A percentile compares a stretch with the other conserved stretches of the same genome.
Evolutionary conservation across 73 alveolate genomes (phyloP).

Genomic region (Paraurostyla sp.): DNA sequence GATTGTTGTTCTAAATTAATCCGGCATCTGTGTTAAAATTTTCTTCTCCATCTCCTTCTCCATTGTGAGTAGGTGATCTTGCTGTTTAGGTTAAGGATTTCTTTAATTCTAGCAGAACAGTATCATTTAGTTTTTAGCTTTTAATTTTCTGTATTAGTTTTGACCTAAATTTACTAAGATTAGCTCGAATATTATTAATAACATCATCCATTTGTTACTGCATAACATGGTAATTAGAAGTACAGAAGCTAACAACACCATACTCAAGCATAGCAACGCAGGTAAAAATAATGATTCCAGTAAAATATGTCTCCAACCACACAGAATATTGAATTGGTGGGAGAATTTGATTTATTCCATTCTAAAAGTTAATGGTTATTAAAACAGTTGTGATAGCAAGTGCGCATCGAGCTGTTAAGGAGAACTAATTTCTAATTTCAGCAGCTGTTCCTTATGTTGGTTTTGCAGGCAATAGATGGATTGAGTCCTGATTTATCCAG

Average conservation of each 20-base stretch:
- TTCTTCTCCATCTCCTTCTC: too few relatives aligned
- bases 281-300: conserved; percentile 30
- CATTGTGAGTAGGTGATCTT: too few relatives aligned
- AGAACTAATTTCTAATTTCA: too few relatives aligned
- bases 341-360: background rate
- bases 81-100: too few relatives aligned
- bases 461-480: too few relatives aligned
- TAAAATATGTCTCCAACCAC: conserved; percentile 21
- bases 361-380: conserved; percentile 15
- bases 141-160: background rate
- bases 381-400: conserved; percentile 2
- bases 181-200: conserved; percentile 7
- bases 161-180: background rate
- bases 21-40: too few relatives aligned
- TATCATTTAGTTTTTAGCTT: background rate
- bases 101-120: too few relatives aligned
- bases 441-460: too few relatives aligned
- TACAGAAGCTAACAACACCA: conserved; percentile 1
- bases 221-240: background rate
- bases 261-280: conserved; percentile 41
- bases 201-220: conserved; percentile 15
- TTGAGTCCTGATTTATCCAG: conserved; percentile 23
- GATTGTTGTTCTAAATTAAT: too few relatives aligned
- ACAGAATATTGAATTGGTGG: conserved; percentile 5
- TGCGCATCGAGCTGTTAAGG: conserved; percentile 39